Base-by-base conservation (phyloP, 176 grass and related monocot genomes). In the Bothriochloa decipiens region DNA sequence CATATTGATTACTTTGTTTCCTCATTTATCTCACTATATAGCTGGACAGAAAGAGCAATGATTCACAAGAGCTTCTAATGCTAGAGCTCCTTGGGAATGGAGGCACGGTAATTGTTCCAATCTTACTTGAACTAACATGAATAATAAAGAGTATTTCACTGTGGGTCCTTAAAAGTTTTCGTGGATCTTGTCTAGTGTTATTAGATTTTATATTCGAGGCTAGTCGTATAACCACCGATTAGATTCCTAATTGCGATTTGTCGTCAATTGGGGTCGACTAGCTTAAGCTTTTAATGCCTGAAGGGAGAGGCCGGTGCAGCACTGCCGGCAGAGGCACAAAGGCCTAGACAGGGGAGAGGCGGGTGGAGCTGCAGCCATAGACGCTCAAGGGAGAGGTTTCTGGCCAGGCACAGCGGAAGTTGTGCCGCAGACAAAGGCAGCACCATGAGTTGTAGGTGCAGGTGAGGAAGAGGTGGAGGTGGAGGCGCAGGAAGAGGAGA, bases 21-120 rank as follows among this genome's bases (percentile, higher is more conserved):
- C 43, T n/a, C 23, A 22, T 77, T 80, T 61, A 41, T 83, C 23
- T n/a, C 55, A 86, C 79, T 83, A 32, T 89, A 40, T 81, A 98
- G 96, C 81, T 98, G 85, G 87, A 95, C 82, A 88, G 87, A 75
- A 87, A 85, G 64, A 89, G 60, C 63, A 83, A 78, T 81, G 85
- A 84, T 90, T 63, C 72, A 71, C 83, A 94, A 62, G 96, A 98
- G 83, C 77, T 79, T 75, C 70, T 89, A 84, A 88, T 98, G 75
- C 86, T 98, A 81, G 89, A 92, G 73, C 87, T 98, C 77, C 89
- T 95, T 61, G 93, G 91, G 72, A 85, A 85, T 87, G 96, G 90
- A 78, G 96, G 92, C 55, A 98, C 93, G 96, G 96, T 98, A 76
- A 68, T 76, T 90, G 35, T 71, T 87, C 65, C 70, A 32, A 45